Base-by-base conservation (phyloP, 768 basidiomycete species). In the Auriscalpium orientale region DNA sequence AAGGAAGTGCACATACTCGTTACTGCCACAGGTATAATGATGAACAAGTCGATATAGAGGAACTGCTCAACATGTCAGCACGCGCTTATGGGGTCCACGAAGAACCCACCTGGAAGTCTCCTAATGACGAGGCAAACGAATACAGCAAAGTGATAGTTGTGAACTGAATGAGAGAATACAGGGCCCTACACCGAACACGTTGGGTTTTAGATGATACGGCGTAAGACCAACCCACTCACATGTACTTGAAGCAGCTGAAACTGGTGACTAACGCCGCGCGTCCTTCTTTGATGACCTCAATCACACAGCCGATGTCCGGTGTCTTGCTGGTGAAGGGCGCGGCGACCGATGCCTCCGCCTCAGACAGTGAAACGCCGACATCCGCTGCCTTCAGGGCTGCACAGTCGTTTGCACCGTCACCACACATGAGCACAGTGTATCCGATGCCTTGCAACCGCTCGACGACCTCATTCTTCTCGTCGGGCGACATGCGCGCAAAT, bases 191-290 rank as follows among this genome's bases (percentile, higher is more conserved):
- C 38, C 45, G 37, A 16, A 22, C 33, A 20, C 46, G 20, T n/a
- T 36, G 16, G 38, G 36, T 47, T 22, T 50, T 10, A 37, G 49
- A 21, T 20, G 15, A 50, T 51, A 67, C 44, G 60, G 62, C 20
- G 50, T 44, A 20, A 20, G 47, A 37, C 43, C 13, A 46, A 20
- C 35, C 15, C 28, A 76, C 91, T 70, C 64, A 95, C 95, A 99
- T 99, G 66, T 98, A 99, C 72, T 99, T 99, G 84, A 99, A 99
- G 73, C 95, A 98, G 62, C 93, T 95, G 72, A 99, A 99, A 69
- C 93, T 95, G 1, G 97, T 98, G 53, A 97, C 95, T 53, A 99
- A 76, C 1, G 97, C 95, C 8, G 93, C 91, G 46, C 97, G 79
- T 8, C 97, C 97, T 67, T 99, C 95, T 65, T 87, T 92, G 74